Conservation (phyloP, 495 filamentous ascomycete species). For the Rostrohypoxylon terebratum region DNA sequence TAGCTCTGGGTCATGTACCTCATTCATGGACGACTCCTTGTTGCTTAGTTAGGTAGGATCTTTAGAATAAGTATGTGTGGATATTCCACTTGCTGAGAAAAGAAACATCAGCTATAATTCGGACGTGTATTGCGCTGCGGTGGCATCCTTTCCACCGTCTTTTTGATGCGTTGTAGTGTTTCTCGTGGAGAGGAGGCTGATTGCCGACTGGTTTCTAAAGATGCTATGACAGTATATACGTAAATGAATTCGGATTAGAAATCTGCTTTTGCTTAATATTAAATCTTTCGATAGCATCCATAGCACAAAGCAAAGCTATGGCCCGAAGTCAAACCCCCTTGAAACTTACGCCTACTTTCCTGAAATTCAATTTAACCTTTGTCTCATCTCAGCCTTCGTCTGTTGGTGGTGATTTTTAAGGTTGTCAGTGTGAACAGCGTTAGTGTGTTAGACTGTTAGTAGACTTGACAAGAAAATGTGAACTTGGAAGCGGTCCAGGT, state of each 20-base stretch:
- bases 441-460: background rate
- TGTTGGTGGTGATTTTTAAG: conserved; percentile 12
- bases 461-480: conserved; percentile 23
- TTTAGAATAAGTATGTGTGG: no score
- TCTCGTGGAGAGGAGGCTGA: background rate
- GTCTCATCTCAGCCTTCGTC: background rate
- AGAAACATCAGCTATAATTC: no score
- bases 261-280: background rate
- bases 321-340: background rate
- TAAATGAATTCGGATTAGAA: no score
- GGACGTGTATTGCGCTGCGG: no score
- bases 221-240: no score
- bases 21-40: no score
- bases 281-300: background rate
- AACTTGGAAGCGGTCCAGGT: background rate
- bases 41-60: no score
- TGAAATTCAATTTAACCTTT: conserved; percentile 7
- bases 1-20: no score
- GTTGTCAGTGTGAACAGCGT: background rate
- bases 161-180: background rate
- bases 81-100: no score
- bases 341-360: background rate
- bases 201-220: background rate
- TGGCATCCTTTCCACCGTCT: background rate
- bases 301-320: background rate